Base-by-base conservation (phyloP, 176 grass and related monocot genomes). In the Zea luxurians region DNA sequence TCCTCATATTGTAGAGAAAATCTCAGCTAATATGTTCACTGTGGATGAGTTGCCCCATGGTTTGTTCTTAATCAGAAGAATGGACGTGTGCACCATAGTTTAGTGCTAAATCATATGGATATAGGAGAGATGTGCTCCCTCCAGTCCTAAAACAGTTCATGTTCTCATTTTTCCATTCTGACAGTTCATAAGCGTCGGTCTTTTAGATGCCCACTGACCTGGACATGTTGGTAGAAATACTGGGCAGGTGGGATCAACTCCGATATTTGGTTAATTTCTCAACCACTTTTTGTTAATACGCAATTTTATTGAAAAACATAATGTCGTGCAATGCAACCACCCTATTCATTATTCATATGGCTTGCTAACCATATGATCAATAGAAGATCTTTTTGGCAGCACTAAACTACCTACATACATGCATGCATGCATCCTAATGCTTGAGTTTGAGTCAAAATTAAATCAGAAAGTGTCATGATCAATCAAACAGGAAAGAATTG, bases 41-140 rank as follows among this genome's bases (percentile, higher is more conserved):
- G 58, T 37, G 4, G n/a, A 13, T 77, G 11, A 12, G 66, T 15
- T 75, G 40, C 3, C 61, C 50, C 76, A 48, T 74, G 16, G 12
- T 67, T n/a, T n/a, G n/a, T n/a, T 58, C 48, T 64, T 43, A 53
- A n/a, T 27, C 76, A 74, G 41, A 35, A 52, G 18, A 13, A 44
- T 0, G 20, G 37, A 3, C 83, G 67, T 66, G 76, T 79, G 76
- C n/a, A n/a, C n/a, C n/a, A n/a, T n/a, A n/a, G n/a, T n/a, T n/a
- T n/a, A n/a, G n/a, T n/a, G n/a, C n/a, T n/a, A n/a, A n/a, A n/a
- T n/a, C n/a, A n/a, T n/a, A n/a, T n/a, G n/a, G n/a, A n/a, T n/a
- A n/a, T n/a, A n/a, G n/a, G n/a, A n/a, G n/a, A n/a, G n/a, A n/a
- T n/a, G n/a, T n/a, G n/a, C n/a, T n/a, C n/a, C n/a, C n/a, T n/a